Evolutionary conservation across 2,329 filamentous ascomycete species (phyloP), one percentile per base, ranked within the genome.

Genomic region (Colletotrichum spinosum): DNA sequence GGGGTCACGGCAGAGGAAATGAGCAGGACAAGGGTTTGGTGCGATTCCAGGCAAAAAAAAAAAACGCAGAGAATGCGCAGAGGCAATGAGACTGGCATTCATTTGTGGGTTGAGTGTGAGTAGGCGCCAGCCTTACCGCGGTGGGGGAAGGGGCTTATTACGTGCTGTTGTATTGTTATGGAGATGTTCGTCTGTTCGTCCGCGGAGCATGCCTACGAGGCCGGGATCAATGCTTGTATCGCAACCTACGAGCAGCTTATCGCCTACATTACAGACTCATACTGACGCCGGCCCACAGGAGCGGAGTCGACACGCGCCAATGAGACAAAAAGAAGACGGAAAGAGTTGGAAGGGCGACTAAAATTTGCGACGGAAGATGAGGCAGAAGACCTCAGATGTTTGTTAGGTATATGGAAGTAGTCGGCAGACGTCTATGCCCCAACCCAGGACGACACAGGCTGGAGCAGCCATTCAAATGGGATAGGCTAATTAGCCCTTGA

Each of bases 71-170:
- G 72, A 74, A 76, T 74, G 73, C 76, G 73, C 55, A 74, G 65
- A 67, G 59, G 65, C 61, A 25, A 25, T 25, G 25, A 5, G 25
- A 25, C 25, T 5, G 25, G 25, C 4, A 25, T 4, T 5, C 25
- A 25, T 25, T 25, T 25, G 25, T 25, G 25, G 25, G 68, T 67
- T 59, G 64, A 64, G 74, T 73, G 68, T 74, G 73, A 73, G 70
- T 76, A 77, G 72, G 69, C 75, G 76, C 76, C 75, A 76, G 74
- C 74, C 74, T 72, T 76, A 44, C 55, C 55, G 54, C 60, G 54
- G 41, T 55, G 25, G 53, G 17, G 37, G 34, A 13, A 42, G 25
- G 25, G 25, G 25, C 4, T 25, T 25, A 25, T 5, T 25, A 25
- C 25, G 3, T 25, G 25, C 4, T 25, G 25, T 25, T 25, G 25